Conservation (phyloP, 2,329 filamentous ascomycete species). For the Alternaria brassicae region DNA sequence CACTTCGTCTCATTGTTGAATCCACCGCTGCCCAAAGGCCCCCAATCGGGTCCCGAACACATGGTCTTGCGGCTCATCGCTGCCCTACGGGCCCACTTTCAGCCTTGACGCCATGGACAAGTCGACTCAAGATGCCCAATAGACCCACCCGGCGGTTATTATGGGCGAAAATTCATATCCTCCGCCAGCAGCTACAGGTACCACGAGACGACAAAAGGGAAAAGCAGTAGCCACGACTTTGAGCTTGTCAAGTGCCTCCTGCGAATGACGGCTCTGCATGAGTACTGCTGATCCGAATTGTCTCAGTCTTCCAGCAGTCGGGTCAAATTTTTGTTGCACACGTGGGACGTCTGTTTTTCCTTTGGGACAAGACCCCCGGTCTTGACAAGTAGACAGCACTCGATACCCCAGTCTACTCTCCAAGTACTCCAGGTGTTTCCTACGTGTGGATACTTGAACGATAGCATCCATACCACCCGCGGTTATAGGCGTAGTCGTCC, state of each 20-base stretch:
- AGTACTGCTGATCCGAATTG: neutral
- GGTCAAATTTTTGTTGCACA: neutral
- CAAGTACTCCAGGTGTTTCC: neutral
- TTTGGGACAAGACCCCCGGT: neutral
- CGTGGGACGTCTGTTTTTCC: neutral
- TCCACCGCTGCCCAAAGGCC: slow-evolving; percentile 34
- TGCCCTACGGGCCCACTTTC: slow-evolving; percentile 39
- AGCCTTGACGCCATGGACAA: slow-evolving; percentile 24
- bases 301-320: neutral
- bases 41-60: slow-evolving; percentile 35
- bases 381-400: neutral
- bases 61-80: slow-evolving; percentile 31
- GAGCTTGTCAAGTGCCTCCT: neutral
- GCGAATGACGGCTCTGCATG: neutral
- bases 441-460: neutral
- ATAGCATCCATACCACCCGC: neutral
- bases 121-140: slow-evolving; percentile 29
- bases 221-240: neutral
- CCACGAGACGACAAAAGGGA: slow-evolving; percentile 9
- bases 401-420: neutral
- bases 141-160: slow-evolving; percentile 35
- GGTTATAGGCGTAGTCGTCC: neutral
- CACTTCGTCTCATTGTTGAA: slow-evolving; percentile 11
- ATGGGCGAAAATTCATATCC: slow-evolving; percentile 16
- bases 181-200: slow-evolving; percentile 3